Evolutionary conservation across 164 flowering plant species (phyloP), one percentile per base, ranked within the genome.

Genomic region (Kalanchoe fedtschenkoi): DNA sequence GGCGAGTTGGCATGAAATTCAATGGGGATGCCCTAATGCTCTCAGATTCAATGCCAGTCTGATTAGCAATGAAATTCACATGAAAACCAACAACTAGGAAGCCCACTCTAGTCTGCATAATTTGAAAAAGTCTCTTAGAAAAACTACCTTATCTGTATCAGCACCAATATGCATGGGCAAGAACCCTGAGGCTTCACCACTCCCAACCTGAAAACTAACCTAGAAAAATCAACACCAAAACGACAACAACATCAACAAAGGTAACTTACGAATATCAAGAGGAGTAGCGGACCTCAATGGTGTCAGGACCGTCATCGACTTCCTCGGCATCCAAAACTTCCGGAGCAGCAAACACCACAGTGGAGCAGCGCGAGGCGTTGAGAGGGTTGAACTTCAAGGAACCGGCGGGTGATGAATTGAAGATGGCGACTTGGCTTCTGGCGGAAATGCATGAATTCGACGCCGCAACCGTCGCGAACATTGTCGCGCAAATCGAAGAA

Each of bases 341-440:
- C 28, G 97, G 84, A 54, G 87, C 83, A 39, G 97, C 88, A 51
- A 71, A 81, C 68, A 72, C 68, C 72, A 63, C 79, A 26, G 68
- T 56, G 2, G 75, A 67, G 4, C 74, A 54, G 6, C 21, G 68
- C 5, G 66, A 65, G 38, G 62, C 35, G 46, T 68, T 77, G 10
- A 72, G 65, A 35, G 68, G 9, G 29, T 41, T 47, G 19, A 68
- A 67, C 38, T 41, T 74, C 5, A 70, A 39, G 34, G 69, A 34
- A 57, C 66, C 61, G 1, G 64, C 43, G 24, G 75, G 67, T 0
- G 81, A 69, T 32, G 77, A 66, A n/a, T 62, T 32, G 34, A 69
- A 62, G 16, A 72, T n/a, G 19, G 28, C 29, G 37, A 22, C 42
- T 74, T 81, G 53, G 76, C 70, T 38, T 64, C 24, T 77, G 32